Evolutionary conservation across 2,329 filamentous ascomycete species (phyloP).

Genomic region (Bipolaris victoriae): DNA sequence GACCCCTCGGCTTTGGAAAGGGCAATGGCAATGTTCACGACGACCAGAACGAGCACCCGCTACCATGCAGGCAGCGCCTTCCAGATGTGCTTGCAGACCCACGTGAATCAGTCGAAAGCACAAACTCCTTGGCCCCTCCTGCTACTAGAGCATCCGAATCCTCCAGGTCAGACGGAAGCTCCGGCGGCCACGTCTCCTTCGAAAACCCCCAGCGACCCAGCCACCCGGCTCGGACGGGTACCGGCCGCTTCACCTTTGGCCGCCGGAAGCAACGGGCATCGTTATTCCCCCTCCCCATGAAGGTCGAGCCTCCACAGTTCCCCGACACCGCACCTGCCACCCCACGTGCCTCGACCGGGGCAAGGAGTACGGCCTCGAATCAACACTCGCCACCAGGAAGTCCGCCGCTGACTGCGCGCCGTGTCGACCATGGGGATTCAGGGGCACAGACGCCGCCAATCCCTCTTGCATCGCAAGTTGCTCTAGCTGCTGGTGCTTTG

Average conservation of each 20-base stretch:
- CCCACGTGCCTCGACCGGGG: conserved; percentile 51
- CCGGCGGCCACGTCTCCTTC: conserved; percentile 55
- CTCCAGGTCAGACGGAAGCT: conserved; percentile 86
- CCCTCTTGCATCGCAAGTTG: conserved; percentile 61
- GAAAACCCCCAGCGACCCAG: conserved; percentile 43
- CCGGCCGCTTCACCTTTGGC: conserved; percentile 73
- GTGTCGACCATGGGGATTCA: conserved; percentile 37
- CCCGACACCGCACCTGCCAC: conserved; percentile 54
- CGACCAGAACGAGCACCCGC: conserved; percentile 52
- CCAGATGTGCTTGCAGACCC: conserved; percentile 61
- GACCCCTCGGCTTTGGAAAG: conserved; percentile 38
- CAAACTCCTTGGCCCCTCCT: conserved; percentile 67
- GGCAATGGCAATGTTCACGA: conserved; percentile 40
- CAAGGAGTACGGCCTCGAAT: conserved; percentile 42
- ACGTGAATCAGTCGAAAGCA: conserved; percentile 66
- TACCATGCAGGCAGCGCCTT: conserved; percentile 62
- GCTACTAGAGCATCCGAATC: conserved; percentile 79
- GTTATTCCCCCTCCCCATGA: conserved; percentile 88
- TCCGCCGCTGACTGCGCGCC: conserved; percentile 45
- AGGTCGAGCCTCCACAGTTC: conserved; percentile 60
- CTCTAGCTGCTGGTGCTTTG: conserved; percentile 56
- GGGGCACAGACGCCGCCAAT: conserved; percentile 42
- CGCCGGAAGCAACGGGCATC: conserved; percentile 73
- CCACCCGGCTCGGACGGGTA: conserved; percentile 68
- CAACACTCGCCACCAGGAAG: conserved; percentile 46